These are phyloP conservation scores for Sarocladium kiliense DNA, from an alignment of 2,329 filamentous ascomycete genomes.

Conservation along the genomic window DNA sequence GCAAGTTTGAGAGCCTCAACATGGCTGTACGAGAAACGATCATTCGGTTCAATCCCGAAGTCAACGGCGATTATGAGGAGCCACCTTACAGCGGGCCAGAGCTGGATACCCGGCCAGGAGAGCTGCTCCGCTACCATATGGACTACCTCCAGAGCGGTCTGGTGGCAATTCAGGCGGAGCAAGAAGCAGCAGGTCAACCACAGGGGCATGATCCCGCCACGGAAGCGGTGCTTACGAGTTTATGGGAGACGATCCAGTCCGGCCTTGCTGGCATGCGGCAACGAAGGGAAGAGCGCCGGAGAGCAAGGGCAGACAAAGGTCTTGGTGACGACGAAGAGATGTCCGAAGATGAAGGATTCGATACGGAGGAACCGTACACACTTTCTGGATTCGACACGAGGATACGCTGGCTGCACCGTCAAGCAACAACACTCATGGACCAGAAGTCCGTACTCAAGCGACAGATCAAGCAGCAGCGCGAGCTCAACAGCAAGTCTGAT, in stretches of 20 bases:
- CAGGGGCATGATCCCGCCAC: slow-evolving; percentile 19
- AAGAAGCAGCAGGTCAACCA: slow-evolving; percentile 30
- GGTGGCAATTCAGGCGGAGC: slow-evolving; percentile 53
- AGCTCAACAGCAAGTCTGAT: slow-evolving; percentile 85
- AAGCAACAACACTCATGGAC: slow-evolving; percentile 73
- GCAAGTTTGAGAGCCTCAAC: slow-evolving; percentile 64
- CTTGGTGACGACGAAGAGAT: slow-evolving; percentile 54
- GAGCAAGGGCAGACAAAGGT: slow-evolving; percentile 51
- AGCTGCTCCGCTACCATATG: slow-evolving; percentile 52
- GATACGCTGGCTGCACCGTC: slow-evolving; percentile 72
- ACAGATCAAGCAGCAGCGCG: slow-evolving; percentile 92
- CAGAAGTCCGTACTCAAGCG: slow-evolving; percentile 86
- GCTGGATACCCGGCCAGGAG: slow-evolving; percentile 34
- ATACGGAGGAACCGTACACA: slow-evolving; percentile 59
- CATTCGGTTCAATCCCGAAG: slow-evolving; percentile 54
- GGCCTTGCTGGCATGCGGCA: slow-evolving; percentile 49
- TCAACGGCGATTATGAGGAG: slow-evolving; percentile 39
- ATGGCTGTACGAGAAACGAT: slow-evolving; percentile 62
- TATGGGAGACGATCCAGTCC: slow-evolving; percentile 53
- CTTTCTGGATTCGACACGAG: slow-evolving; percentile 71
- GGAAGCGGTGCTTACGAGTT: slow-evolving; percentile 45
- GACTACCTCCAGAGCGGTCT: slow-evolving; percentile 68
- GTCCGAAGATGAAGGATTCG: slow-evolving; percentile 56
- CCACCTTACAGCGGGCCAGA: slow-evolving; percentile 30
- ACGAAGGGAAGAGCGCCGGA: slow-evolving; percentile 47